Conservation (phyloP, 176 grass and related monocot genomes). For the Oropetium thomaeum region DNA sequence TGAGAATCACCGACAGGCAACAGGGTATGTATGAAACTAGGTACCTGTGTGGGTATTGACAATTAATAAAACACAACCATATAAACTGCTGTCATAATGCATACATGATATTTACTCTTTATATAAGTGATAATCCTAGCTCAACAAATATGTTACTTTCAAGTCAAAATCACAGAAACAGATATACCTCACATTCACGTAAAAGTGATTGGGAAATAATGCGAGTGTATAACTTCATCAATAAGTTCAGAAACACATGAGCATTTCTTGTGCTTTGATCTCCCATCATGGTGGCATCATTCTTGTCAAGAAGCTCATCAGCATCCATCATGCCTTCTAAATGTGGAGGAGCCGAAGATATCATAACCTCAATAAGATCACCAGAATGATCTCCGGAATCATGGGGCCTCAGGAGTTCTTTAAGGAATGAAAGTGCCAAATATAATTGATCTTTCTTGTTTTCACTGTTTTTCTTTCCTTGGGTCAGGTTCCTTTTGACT, state of each 20-base stretch:
- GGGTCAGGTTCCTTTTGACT: constrained; percentile 47
- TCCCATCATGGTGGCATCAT: constrained; percentile 1
- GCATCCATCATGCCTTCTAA: constrained; percentile 31
- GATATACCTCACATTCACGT: constrained; percentile 78
- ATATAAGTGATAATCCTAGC: not conserved
- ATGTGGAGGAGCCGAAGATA: constrained; percentile 44
- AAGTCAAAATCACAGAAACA: constrained; percentile 18
- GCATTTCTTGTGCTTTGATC: constrained; percentile 26
- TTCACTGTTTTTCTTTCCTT: constrained; percentile 60
- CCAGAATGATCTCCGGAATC: constrained; percentile 39
- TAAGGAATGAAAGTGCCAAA: constrained; percentile 61
- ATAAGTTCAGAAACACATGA: constrained; percentile 45
- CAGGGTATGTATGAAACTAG: constrained; percentile 9
- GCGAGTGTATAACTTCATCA: constrained; percentile 57
- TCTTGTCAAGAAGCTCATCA: constrained; percentile 22
- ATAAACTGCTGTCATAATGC: not conserved
- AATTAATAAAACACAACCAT: constrained; percentile 20
- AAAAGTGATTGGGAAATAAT: constrained; percentile 59
- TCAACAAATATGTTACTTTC: constrained; percentile 15
- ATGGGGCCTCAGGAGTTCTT: constrained; percentile 60
- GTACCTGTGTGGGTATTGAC: not conserved
- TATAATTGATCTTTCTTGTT: constrained; percentile 57
- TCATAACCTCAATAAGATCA: constrained; percentile 47
- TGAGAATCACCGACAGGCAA: no score
- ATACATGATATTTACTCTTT: constrained; percentile 7